These are phyloP conservation scores for Aspergillus phoenicis DNA, from an alignment of 2,329 filamentous ascomycete genomes.

Conservation along the genomic window DNA sequence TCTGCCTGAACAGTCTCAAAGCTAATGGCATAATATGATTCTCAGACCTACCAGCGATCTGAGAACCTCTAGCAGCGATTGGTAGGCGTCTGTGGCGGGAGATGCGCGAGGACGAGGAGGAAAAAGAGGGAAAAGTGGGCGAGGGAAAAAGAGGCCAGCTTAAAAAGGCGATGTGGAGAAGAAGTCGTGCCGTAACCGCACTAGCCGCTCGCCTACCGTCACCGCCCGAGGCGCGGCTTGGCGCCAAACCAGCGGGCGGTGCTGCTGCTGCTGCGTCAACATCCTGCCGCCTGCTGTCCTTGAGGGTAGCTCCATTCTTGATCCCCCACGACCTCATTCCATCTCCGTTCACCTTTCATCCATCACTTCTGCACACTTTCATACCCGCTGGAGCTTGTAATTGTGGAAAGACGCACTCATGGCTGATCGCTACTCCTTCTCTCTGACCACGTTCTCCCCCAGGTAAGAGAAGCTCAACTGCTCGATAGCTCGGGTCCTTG, in stretches of 20 bases:
- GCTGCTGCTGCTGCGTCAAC: constrained; percentile 33
- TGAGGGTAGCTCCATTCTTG: constrained; percentile 36
- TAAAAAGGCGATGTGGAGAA: constrained; percentile 17
- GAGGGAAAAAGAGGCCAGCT: constrained; percentile 19
- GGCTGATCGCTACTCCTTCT: constrained; percentile 99
- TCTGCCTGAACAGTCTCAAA: constrained; percentile 2
- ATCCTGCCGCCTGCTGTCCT: constrained; percentile 34
- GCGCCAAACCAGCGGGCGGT: constrained; percentile 17
- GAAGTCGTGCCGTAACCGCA: constrained; percentile 16
- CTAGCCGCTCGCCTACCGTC: constrained; percentile 30
- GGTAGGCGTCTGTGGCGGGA: background rate
- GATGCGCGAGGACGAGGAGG: background rate
- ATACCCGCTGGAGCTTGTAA: constrained; percentile 20
- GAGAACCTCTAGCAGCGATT: background rate
- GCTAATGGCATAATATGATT: constrained; percentile 17
- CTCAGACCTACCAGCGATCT: constrained; percentile 22
- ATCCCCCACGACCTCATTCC: constrained; percentile 18
- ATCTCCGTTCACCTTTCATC: constrained; percentile 13
- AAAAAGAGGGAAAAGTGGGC: constrained; percentile 8
- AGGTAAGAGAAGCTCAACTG: constrained; percentile 61
- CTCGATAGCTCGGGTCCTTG: constrained; percentile 16
- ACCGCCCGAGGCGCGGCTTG: constrained; percentile 25
- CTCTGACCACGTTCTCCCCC: constrained; percentile 97
- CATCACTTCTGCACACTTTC: constrained; percentile 14
- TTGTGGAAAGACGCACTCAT: constrained; percentile 55